These are phyloP conservation scores for Sugiyamaella sp. DNA, from an alignment of 1,139 yeast genomes.

Conservation along the genomic window DNA sequence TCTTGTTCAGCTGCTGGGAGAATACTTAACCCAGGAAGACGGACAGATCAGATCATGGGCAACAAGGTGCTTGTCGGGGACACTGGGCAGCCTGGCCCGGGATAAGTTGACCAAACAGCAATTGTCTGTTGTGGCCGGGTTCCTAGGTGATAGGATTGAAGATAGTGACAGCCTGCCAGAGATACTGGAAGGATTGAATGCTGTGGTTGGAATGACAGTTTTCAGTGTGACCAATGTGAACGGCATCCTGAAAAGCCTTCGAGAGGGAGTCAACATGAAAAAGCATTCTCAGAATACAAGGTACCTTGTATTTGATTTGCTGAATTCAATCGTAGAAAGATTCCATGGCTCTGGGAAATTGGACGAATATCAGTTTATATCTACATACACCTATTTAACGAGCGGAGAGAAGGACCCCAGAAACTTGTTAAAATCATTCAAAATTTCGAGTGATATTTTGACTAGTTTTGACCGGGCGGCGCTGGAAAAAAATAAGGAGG, in stretches of 20 bases:
- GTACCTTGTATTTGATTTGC: constrained; percentile 57
- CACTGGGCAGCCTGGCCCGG: constrained; percentile 48
- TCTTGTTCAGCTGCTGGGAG: constrained; percentile 59
- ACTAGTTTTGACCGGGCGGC: constrained; percentile 47
- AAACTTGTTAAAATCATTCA: constrained; percentile 73
- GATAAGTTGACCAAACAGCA: constrained; percentile 60
- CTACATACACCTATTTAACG: constrained; percentile 66
- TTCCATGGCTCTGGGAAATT: constrained; percentile 25
- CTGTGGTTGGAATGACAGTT: constrained; percentile 52
- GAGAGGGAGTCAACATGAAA: constrained; percentile 58
- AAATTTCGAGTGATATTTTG: constrained; percentile 56
- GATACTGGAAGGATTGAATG: constrained; percentile 58
- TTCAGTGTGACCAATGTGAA: constrained; percentile 32
- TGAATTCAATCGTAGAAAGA: constrained; percentile 45
- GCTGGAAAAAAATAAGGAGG: constrained; percentile 48
- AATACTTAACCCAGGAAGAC: constrained; percentile 68
- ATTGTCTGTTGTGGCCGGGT: constrained; percentile 64
- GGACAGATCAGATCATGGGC: constrained; percentile 45
- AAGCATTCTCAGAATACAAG: constrained; percentile 68
- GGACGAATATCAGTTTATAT: constrained; percentile 50
- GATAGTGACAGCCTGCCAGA: constrained; percentile 61
- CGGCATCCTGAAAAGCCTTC: constrained; percentile 48
- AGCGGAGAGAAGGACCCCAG: constrained; percentile 94
- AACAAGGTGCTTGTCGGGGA: constrained; percentile 59
- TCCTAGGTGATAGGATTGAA: constrained; percentile 64